phyloP scores from a whole-genome alignment of 371 early-diverging fungal species.

The Syncephalastrum racemosum region DNA sequence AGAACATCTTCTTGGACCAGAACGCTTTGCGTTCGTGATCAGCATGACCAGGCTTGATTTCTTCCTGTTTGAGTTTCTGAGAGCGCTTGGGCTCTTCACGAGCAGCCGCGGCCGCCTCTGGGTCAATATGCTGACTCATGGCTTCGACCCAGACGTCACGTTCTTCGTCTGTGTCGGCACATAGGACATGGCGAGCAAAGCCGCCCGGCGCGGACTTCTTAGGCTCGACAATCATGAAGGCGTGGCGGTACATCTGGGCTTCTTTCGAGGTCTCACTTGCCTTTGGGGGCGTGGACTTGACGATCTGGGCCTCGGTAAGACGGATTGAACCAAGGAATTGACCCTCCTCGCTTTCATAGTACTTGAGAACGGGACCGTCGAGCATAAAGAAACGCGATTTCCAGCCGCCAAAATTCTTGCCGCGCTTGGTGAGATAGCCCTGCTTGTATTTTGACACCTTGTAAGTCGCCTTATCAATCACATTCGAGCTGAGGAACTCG shows the following conservation, averaged over 20 bases:
- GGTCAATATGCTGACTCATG: conserved; percentile 45
- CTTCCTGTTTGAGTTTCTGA: conserved; percentile 6
- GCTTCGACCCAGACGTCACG: conserved; percentile 86
- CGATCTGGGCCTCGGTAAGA: conserved; percentile 55
- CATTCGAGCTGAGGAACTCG: conserved; percentile 68
- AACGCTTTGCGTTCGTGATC: conserved; percentile 22
- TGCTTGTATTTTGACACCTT: conserved; percentile 52
- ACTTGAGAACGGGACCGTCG: conserved; percentile 62
- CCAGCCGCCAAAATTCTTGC: conserved; percentile 88
- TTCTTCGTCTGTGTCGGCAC: conserved; percentile 84
- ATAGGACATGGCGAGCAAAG: conserved; percentile 72
- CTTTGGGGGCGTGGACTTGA: conserved; percentile 33
- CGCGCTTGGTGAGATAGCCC: conserved; percentile 85
- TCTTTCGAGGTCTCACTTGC: conserved; percentile 5
- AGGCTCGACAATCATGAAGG: conserved; percentile 76
- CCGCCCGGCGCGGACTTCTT: conserved; percentile 60
- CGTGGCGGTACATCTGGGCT: conserved; percentile 53
- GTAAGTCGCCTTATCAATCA: conserved; percentile 36
- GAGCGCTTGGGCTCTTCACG: not conserved
- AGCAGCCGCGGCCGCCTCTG: conserved; percentile 16
- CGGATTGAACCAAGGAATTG: conserved; percentile 55
- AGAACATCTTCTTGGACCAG: conserved; percentile 32
- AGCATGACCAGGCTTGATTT: conserved; percentile 17
- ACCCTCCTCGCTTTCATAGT: conserved; percentile 67
- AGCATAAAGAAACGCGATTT: conserved; percentile 78